A percentile compares a stretch with the other conserved stretches of the same genome.
Conservation (phyloP, 352 stramenopile species). For the Globisporangium heterothallicum region DNA sequence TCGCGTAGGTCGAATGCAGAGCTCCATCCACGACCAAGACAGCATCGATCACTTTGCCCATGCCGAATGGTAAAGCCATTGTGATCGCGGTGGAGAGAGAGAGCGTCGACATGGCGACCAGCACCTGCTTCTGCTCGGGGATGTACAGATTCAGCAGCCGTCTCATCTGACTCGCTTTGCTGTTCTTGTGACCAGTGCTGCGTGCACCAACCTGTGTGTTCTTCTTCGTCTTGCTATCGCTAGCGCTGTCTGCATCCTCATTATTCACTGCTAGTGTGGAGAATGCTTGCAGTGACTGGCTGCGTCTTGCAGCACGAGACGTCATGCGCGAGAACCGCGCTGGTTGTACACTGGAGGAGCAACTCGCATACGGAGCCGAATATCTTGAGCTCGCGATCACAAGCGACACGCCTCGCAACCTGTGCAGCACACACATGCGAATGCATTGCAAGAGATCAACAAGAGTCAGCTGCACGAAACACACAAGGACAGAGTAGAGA, state of each 20-base stretch:
- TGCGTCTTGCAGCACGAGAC: background rate
- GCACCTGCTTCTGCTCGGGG: slow-evolving; percentile 63
- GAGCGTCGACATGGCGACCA: slow-evolving; percentile 58
- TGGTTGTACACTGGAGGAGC: background rate
- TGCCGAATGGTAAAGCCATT: slow-evolving; percentile 76
- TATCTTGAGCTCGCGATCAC: background rate
- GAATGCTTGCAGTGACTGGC: no score
- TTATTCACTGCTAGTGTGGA: background rate
- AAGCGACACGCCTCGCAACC: background rate
- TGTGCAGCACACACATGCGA: background rate
- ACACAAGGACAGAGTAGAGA: no score
- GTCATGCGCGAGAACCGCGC: background rate
- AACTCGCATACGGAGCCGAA: background rate
- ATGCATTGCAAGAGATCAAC: background rate
- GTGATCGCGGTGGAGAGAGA: slow-evolving; percentile 64
- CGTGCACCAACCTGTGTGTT: background rate
- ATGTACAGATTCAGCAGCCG: slow-evolving; percentile 53
- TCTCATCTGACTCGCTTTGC: slow-evolving; percentile 21
- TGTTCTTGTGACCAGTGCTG: background rate
- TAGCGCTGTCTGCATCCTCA: background rate
- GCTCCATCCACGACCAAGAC: slow-evolving; percentile 40
- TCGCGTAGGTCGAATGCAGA: slow-evolving; percentile 38
- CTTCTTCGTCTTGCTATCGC: background rate
- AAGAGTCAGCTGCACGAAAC: background rate
- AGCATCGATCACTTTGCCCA: slow-evolving; percentile 79